Base-by-base conservation (phyloP, 169 alveolate genomes). In the Cryptosporidium parvum region DNA sequence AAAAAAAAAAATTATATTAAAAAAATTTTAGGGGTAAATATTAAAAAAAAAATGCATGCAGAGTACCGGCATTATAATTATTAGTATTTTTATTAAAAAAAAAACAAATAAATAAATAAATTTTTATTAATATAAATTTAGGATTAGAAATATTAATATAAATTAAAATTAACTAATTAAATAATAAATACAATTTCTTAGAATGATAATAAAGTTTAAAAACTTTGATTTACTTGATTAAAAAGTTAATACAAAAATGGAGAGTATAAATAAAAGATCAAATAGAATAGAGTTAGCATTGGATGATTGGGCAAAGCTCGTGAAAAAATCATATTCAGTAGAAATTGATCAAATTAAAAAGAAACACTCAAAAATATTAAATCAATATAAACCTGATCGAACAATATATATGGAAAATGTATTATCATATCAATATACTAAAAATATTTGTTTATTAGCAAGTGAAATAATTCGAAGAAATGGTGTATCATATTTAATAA, bases 401-500 rank as follows among this genome's bases (percentile, higher is more conserved):
- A 18, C 53, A 42, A 33, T 29, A 44, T 75, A 75, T 75, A 42
- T 44, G 48, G 75, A 58, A 16, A 80, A 80, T 61, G 48, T 61
- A 4, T 21, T 39, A 6, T 62, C 87, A 16, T 62, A 42, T 45
- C 73, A 80, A 21, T 56, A 80, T 39, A 80, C 75, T 56, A 80
- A 62, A 8, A 80, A 80, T 62, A 44, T 80, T 31, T 61, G 75
- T 29, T 65, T 58, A 18, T 42, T 80, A 48, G 35, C 80, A 23
- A 58, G 87, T 35, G 87, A 80, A 37, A 80, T 80, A 6, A 80
- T 80, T 6, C 35, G 75, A n/a, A 59, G 87, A 80, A 61, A 80
- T 80, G 87, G 87, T 0, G 62, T 62, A 18, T 65, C 80, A 3
- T 80, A 80, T 80, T 21, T 80, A 37, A 80, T 80, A 35, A 39